phyloP scores from a whole-genome alignment of 2,329 filamentous ascomycete species.

The Periconia sp. region DNA sequence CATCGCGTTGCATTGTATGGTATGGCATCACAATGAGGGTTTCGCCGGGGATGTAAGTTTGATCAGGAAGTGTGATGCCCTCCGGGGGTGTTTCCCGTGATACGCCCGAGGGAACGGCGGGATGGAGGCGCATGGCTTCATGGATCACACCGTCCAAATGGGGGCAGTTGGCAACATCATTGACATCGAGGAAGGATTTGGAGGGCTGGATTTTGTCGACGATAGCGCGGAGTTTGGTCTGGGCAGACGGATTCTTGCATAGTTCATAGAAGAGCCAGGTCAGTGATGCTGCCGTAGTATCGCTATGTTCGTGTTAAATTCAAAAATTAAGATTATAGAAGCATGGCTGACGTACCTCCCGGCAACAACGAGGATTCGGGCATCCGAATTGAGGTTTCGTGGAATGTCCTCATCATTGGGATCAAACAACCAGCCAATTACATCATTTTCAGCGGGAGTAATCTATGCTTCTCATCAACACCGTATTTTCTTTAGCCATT shows the following conservation, averaged over 20 bases:
- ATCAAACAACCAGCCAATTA: constrained; percentile 33
- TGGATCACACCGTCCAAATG: constrained; percentile 41
- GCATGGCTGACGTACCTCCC: constrained; percentile 29
- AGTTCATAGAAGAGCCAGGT: constrained; percentile 38
- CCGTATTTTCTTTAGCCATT: not conserved
- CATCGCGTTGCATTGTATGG: constrained; percentile 36
- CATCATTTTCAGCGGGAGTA: constrained; percentile 33
- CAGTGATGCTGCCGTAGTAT: constrained; percentile 36
- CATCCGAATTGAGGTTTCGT: constrained; percentile 29
- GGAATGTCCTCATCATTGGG: constrained; percentile 27
- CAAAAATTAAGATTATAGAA: no score
- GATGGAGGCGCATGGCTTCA: constrained; percentile 38
- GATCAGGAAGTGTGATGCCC: constrained; percentile 37
- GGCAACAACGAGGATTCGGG: constrained; percentile 35
- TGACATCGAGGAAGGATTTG: constrained; percentile 30
- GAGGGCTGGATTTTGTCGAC: constrained; percentile 22
- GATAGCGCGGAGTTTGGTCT: constrained; percentile 27
- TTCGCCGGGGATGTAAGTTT: constrained; percentile 37
- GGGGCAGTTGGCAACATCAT: constrained; percentile 30
- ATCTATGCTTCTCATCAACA: constrained; percentile 16
- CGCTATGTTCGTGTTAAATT: no score
- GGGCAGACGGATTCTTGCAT: constrained; percentile 27
- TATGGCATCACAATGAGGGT: constrained; percentile 37
- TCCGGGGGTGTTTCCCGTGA: constrained; percentile 40
- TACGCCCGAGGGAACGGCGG: constrained; percentile 37